These are phyloP conservation scores for Cerrena zonata DNA, from an alignment of 1,284 basidiomycete species.

Conservation along the genomic window DNA sequence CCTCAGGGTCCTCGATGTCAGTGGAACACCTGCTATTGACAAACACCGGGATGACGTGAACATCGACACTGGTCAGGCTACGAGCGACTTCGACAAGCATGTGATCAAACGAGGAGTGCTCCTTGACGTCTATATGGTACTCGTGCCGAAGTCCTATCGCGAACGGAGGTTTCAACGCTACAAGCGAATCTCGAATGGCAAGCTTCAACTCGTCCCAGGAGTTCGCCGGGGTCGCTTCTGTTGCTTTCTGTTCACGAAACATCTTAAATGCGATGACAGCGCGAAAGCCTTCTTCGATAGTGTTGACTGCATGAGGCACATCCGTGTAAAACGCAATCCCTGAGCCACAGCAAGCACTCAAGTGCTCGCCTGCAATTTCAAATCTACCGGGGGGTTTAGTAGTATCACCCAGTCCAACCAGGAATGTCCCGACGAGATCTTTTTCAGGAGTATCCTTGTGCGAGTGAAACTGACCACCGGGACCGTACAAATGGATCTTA, in stretches of 20 bases:
- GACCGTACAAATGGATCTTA: conserved; percentile 30
- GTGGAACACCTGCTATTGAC: not conserved
- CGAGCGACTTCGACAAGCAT: conserved; percentile 17
- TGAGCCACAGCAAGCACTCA: conserved; percentile 11
- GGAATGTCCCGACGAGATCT: conserved; percentile 27
- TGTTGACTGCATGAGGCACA: conserved; percentile 27
- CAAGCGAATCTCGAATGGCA: not conserved
- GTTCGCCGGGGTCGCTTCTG: not conserved
- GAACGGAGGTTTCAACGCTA: too few species aligned
- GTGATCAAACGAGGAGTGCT: conserved; percentile 24
- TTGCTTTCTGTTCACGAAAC: conserved; percentile 11
- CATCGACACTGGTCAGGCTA: conserved; percentile 9
- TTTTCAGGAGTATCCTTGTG: conserved; percentile 28
- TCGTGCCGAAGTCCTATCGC: conserved; percentile 23
- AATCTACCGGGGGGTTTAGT: conserved; percentile 6
- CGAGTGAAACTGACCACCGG: conserved; percentile 23
- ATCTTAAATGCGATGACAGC: conserved; percentile 31
- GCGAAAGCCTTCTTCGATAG: conserved; percentile 19
- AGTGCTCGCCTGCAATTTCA: conserved; percentile 9
- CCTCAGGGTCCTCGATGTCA: conserved; percentile 2
- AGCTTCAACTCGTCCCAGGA: not conserved
- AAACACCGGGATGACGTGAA: conserved; percentile 26
- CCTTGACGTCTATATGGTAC: conserved; percentile 22
- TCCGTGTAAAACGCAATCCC: conserved; percentile 37
- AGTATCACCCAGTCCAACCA: conserved; percentile 25